Conservation (phyloP, 352 stramenopile genomes). For the Pythium biforme region DNA sequence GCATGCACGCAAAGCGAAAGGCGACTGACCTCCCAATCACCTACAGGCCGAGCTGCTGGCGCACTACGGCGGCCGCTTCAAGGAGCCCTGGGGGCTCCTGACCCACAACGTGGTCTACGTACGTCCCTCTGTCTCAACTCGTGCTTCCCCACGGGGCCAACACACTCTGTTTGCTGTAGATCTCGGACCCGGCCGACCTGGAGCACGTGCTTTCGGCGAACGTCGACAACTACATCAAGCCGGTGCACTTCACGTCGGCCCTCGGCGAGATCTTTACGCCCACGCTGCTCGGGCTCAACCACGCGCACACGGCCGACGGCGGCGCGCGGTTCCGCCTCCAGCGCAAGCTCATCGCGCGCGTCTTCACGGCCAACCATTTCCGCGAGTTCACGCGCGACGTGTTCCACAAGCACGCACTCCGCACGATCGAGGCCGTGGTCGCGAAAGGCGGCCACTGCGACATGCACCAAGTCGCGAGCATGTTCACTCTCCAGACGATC, state of each 20-base stretch:
- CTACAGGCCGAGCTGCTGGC: constrained; percentile 41
- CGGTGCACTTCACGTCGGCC: constrained; percentile 49
- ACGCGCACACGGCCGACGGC: constrained; percentile 42
- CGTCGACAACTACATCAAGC: constrained; percentile 72
- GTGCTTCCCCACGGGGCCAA: too few species aligned
- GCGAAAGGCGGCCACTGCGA: constrained; percentile 29
- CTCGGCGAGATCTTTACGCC: constrained; percentile 57
- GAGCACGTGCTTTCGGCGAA: constrained; percentile 66
- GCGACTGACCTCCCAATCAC: background rate
- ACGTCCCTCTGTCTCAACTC: background rate
- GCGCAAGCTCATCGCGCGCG: constrained; percentile 80
- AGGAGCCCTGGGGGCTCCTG: constrained; percentile 62
- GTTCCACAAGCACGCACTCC: constrained; percentile 42
- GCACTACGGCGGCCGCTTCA: constrained; percentile 41
- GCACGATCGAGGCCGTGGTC: constrained; percentile 12
- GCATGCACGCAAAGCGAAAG: too few species aligned
- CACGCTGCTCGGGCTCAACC: constrained; percentile 69
- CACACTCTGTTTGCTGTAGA: background rate
- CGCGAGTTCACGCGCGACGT: constrained; percentile 38
- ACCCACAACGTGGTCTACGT: constrained; percentile 35
- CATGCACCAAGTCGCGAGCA: constrained; percentile 45
- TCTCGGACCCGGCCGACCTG: constrained; percentile 49
- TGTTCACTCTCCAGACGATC: constrained; percentile 57
- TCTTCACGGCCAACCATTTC: constrained; percentile 76
- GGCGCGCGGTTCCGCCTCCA: constrained; percentile 65